Percentiles rank a stretch among this genome's conserved stretches.
Evolutionary conservation across 495 filamentous ascomycete species (phyloP).

Genomic region (Cenococcum geophilum): DNA sequence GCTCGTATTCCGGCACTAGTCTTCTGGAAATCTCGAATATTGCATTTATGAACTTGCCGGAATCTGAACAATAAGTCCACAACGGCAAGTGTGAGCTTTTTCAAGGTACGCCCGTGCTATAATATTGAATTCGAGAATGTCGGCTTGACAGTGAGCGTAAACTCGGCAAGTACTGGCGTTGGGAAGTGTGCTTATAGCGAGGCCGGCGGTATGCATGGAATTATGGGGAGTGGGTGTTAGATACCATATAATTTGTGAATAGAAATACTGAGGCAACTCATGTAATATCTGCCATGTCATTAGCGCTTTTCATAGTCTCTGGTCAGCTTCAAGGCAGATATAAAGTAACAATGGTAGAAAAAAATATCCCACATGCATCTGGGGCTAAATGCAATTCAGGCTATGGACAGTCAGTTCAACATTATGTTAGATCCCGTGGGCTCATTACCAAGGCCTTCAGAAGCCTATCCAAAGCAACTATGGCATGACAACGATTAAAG

Average conservation of each 20-base stretch:
- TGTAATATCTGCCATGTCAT: no score
- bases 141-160: constrained; percentile 32
- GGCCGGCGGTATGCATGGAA: constrained; percentile 37
- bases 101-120: constrained; percentile 44
- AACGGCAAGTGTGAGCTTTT: constrained; percentile 45
- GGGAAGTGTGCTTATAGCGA: constrained; percentile 43
- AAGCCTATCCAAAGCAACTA: no score
- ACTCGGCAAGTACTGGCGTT: constrained; percentile 33
- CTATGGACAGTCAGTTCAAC: neutral
- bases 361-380: no score
- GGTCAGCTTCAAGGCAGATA: no score
- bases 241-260: neutral
- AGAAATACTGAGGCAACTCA: neutral
- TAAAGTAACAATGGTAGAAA: no score
- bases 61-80: constrained; percentile 36
- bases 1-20: constrained; percentile 45
- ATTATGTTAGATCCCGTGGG: neutral
- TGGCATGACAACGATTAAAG: no score
- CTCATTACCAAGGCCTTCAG: neutral
- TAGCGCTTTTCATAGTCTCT: no score
- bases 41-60: constrained; percentile 51
- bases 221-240: constrained; percentile 2
- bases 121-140: constrained; percentile 46
- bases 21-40: constrained; percentile 48
- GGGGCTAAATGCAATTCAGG: no score